Conservation (phyloP, 495 filamentous ascomycete genomes). For the Talaromyces wortmannii region DNA sequence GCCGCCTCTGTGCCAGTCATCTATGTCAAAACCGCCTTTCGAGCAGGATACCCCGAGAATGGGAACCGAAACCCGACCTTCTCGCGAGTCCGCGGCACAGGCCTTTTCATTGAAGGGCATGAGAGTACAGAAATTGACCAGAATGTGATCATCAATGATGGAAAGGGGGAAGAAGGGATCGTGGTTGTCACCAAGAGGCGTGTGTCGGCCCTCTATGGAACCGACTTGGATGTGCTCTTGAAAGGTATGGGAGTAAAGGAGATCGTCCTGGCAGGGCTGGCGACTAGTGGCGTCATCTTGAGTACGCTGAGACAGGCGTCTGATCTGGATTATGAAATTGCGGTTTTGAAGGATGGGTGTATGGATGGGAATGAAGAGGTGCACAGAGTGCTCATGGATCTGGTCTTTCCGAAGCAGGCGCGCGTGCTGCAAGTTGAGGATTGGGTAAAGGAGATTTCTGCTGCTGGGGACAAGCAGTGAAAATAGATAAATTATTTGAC, state of each 20-base stretch:
- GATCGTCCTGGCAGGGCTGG: constrained; percentile 24
- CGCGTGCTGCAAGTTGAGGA: too few relatives aligned
- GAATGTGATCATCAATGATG: too few relatives aligned
- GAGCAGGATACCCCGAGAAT: too few relatives aligned
- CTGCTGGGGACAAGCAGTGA: too few relatives aligned
- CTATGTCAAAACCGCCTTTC: too few relatives aligned
- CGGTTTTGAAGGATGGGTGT: constrained; percentile 27
- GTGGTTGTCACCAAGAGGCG: constrained; percentile 25
- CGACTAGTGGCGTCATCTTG: constrained; percentile 29
- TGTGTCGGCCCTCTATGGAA: constrained; percentile 26
- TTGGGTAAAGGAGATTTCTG: too few relatives aligned
- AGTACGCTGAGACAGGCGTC: constrained; percentile 28
- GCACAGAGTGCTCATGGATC: constrained; percentile 27
- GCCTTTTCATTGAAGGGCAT: too few relatives aligned
- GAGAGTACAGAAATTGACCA: too few relatives aligned
- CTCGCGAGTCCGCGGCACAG: too few relatives aligned
- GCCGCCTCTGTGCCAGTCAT: too few relatives aligned
- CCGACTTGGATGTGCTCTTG: constrained; percentile 27
- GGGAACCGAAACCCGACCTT: too few relatives aligned
- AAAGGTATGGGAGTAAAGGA: constrained; percentile 16
- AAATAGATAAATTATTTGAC: too few relatives aligned
- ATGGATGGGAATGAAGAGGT: constrained; percentile 25
- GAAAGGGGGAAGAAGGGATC: not conserved
- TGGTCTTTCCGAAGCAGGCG: constrained; percentile 21
- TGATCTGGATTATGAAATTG: constrained; percentile 27